Conservation (phyloP, 352 stramenopile genomes). For the Elongisporangium undulatum region DNA sequence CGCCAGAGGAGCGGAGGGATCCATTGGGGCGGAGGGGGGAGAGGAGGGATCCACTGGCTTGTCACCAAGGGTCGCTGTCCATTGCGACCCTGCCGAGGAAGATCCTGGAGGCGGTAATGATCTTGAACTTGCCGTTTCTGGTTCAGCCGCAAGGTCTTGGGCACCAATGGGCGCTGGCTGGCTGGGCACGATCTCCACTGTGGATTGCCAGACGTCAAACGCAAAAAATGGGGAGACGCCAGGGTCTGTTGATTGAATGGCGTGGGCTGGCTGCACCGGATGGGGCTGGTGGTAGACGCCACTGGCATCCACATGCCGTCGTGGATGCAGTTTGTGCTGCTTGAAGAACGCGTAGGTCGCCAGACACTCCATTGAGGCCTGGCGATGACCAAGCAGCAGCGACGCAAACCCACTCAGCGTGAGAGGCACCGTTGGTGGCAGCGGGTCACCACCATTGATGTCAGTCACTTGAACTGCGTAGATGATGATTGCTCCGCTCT, state of each 20-base stretch:
- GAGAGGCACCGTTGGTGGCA: slow-evolving; percentile 14
- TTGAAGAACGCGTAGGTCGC: slow-evolving; percentile 63
- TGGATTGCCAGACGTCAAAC: slow-evolving; percentile 61
- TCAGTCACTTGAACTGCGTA: slow-evolving; percentile 20
- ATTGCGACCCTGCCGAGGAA: neutral
- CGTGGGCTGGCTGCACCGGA: neutral
- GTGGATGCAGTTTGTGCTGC: slow-evolving; percentile 58
- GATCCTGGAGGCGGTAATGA: neutral
- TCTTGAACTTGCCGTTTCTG: neutral
- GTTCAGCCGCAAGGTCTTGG: too few relatives aligned
- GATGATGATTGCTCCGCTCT: slow-evolving; percentile 42
- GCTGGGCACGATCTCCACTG: slow-evolving; percentile 17
- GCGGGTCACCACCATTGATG: slow-evolving; percentile 1
- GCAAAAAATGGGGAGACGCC: slow-evolving; percentile 25
- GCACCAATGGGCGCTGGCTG: neutral
- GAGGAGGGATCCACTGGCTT: neutral
- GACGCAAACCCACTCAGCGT: slow-evolving; percentile 10
- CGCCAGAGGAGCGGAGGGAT: neutral
- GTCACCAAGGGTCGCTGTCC: neutral
- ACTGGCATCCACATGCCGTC: slow-evolving; percentile 20
- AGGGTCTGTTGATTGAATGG: neutral
- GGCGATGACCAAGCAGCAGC: slow-evolving; percentile 18
- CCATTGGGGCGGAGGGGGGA: neutral
- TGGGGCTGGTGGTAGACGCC: neutral
- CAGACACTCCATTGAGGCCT: slow-evolving; percentile 34